Base-by-base conservation (phyloP, 805 yeast genomes). In the Candida boidinii region DNA sequence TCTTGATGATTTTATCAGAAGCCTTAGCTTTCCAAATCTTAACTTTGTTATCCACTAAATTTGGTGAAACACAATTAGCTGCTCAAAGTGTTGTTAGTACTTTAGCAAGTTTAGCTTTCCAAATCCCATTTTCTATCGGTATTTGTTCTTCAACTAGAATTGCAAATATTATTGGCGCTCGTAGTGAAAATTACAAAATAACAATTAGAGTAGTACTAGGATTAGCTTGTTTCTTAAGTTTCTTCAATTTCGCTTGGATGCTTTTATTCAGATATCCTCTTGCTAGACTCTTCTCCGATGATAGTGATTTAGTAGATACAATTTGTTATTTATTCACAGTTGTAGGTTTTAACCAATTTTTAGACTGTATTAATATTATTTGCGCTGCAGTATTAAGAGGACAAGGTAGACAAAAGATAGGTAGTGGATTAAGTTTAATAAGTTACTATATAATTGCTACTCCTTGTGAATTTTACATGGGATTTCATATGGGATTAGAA, bases 1-100 rank as follows among this genome's bases (percentile, higher is more conserved):
- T 71, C 3, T 45, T 69, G 28, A 68, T 71, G 76, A 68, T 70
- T 24, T 64, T 69, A 41, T 73, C 76, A 6, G 78, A 71, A 46
- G 68, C 76, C 57, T 54, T 70, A 26, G 76, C 76, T 3, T 71
- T 70, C 41, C 73, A 70, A 51, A 56, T 71, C 25, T 54, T 70
- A 34, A 71, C 76, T 3, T 66, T 71, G 36, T 48, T 66, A 28
- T 68, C 76, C 1, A 60, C 75, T 7, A 59, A 55, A 33, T 67
- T 71, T 35, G 73, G 72, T 7, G 58, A 68, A 4, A 54, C 56
- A 7, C 68, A 60, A 8, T 55, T 71, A 43, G 76, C 76, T 2
- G 71, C 76, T 3, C 76, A 71, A 48, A 65, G 72, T 12, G 64
- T 71, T 22, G 64, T 70, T 18, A 54, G 67, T 24, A 67, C 75